Evolutionary conservation across 106 monocot species (phyloP), one percentile per base, ranked within the genome.

Genomic region (Acorus calamus): DNA sequence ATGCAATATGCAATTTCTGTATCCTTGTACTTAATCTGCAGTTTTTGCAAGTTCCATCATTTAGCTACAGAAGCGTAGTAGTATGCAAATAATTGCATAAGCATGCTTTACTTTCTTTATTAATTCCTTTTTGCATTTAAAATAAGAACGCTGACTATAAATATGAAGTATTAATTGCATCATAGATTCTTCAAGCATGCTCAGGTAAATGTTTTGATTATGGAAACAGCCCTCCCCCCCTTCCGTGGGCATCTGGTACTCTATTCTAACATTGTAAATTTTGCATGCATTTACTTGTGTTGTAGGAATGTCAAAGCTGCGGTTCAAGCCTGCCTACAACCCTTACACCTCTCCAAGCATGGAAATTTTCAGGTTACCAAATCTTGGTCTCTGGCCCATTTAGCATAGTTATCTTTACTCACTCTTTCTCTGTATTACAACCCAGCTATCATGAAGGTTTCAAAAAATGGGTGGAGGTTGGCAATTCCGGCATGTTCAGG

Each of bases 311-410:
- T 67, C 78, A 54, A 82, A 96, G 71, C 69, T 96, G 55, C 72
- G 81, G 3, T 96, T 91, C 82, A 96, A 96, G 59, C 91, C 96
- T 66, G 96, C 96, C 59, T 96, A 96, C 67, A 96, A 96, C 80
- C 96, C 96, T 8, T 96, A 96, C 62, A 96, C 96, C 41, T 90
- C 90, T 61, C 96, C 96, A n/a, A 96, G 96, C 75, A 91, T 96
- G 91, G 96, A 96, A 80, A 91, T 96, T 68, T 96, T 96, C 87
- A 96, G 96, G 96, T 87, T 47, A 46, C 4, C 6, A 47, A 7
- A 11, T 46, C 11, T 50, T 69, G 5, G 4, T 69, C n/a, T n/a
- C 9, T 53, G 4, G 53, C n/a, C 14, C 42, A 55, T 3, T 44
- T 67, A 45, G 12, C 5, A 11, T 11, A 67, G 53, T 0, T 52